A percentile compares a stretch with the other conserved stretches of the same genome.
These are phyloP conservation scores for Neonectria punicea DNA, from an alignment of 2,329 filamentous ascomycete genomes.

Conservation along the genomic window DNA sequence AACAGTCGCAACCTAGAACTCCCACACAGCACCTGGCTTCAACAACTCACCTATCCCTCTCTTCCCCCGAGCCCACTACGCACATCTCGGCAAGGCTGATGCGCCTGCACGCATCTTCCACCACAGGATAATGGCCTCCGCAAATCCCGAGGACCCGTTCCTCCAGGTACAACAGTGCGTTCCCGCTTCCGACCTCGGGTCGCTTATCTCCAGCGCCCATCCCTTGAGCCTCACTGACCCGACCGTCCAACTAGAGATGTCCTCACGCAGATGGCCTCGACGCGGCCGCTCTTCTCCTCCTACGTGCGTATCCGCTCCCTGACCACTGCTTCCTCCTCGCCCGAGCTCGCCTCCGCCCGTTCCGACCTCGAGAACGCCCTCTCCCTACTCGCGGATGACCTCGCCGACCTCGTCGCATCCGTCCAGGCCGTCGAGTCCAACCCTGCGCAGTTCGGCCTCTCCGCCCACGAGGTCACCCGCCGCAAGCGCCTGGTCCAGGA, in stretches of 20 bases:
- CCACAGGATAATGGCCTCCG: slow-evolving; percentile 72
- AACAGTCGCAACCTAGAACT: slow-evolving; percentile 36
- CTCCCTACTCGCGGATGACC: slow-evolving; percentile 79
- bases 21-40: slow-evolving; percentile 8
- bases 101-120: slow-evolving; percentile 30
- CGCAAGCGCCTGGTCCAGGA: slow-evolving; percentile 87
- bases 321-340: slow-evolving; percentile 77
- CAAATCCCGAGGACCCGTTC: slow-evolving; percentile 75
- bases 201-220: slow-evolving; percentile 12
- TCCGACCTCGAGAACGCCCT: slow-evolving; percentile 75
- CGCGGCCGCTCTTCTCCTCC: slow-evolving; percentile 89
- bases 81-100: slow-evolving; percentile 27
- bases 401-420: slow-evolving; percentile 87
- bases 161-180: slow-evolving; percentile 76
- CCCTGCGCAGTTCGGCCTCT: slow-evolving; percentile 87
- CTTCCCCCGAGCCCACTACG: background rate
- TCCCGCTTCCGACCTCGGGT: slow-evolving; percentile 4
- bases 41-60: slow-evolving; percentile 2
- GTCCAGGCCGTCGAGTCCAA: slow-evolving; percentile 89
- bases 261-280: slow-evolving; percentile 80
- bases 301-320: slow-evolving; percentile 96
- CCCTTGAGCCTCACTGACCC: slow-evolving; percentile 23
- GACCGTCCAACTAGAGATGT: slow-evolving; percentile 75
- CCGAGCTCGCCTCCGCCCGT: slow-evolving; percentile 85
- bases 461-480: slow-evolving; percentile 82